phyloP scores from a whole-genome alignment of 2,329 filamentous ascomycete species.

The Fusarium nelsonii region DNA sequence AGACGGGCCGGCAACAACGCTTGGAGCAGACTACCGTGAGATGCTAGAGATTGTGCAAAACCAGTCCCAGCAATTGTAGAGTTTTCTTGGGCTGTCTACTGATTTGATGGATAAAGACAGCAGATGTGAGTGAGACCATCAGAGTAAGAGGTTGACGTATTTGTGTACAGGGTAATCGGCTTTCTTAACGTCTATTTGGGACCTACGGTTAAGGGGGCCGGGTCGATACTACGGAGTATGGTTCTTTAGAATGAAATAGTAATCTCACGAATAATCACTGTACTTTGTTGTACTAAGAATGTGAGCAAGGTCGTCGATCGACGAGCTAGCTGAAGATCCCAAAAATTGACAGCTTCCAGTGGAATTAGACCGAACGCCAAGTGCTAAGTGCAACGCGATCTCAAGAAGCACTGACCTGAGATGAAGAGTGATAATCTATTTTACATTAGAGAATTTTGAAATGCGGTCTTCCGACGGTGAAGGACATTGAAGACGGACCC shows the following conservation, averaged over 20 bases:
- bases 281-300: neutral
- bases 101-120: neutral
- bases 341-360: neutral
- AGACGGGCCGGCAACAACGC: neutral
- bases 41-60: neutral
- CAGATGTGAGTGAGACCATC: constrained; percentile 8
- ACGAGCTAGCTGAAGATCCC: constrained; percentile 3
- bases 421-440: constrained; percentile 24
- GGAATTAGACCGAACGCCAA: constrained; percentile 20
- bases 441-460: constrained; percentile 4
- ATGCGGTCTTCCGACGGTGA: neutral
- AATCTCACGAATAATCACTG: constrained; percentile 1
- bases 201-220: constrained; percentile 8
- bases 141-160: constrained; percentile 1
- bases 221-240: constrained; percentile 3
- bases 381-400: constrained; percentile 1
- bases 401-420: neutral
- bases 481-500: neutral
- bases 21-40: neutral
- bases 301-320: neutral
- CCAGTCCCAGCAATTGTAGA: constrained; percentile 4
- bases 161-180: constrained; percentile 11
- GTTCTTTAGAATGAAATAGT: neutral
- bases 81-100: neutral
- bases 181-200: constrained; percentile 19